Conservation (phyloP, 2,329 filamentous ascomycete genomes). For the Mycogone perniciosa region DNA sequence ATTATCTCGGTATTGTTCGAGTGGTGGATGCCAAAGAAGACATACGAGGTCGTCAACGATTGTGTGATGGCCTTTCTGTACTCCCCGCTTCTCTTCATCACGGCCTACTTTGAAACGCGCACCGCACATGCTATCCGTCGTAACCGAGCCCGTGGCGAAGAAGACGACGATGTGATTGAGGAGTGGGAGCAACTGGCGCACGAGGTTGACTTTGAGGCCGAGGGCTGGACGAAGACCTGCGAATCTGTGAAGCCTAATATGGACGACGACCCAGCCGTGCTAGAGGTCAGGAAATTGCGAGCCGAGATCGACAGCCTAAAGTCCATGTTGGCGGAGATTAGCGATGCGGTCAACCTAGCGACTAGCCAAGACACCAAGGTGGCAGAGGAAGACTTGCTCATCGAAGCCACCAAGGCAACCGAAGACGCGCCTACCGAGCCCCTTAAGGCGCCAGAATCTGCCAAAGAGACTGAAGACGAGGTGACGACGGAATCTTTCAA, state of each 20-base stretch:
- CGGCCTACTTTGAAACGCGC: constrained; percentile 64
- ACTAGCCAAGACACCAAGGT: constrained; percentile 10
- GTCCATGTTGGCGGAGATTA: constrained; percentile 34
- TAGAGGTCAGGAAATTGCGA: constrained; percentile 58
- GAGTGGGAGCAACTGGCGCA: constrained; percentile 84
- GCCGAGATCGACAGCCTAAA: constrained; percentile 54
- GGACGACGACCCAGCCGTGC: constrained; percentile 67
- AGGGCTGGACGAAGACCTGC: constrained; percentile 81
- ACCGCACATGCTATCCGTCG: constrained; percentile 59
- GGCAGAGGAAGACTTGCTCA: too few relatives aligned
- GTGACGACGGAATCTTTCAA: neutral
- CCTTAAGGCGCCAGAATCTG: neutral
- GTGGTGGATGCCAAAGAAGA: constrained; percentile 80
- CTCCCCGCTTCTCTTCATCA: constrained; percentile 72
- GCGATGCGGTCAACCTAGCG: constrained; percentile 17
- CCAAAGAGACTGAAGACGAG: neutral
- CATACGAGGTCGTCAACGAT: constrained; percentile 81
- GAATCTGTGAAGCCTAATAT: constrained; percentile 72
- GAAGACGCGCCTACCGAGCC: neutral
- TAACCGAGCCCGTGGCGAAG: constrained; percentile 75
- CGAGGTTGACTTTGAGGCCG: constrained; percentile 71
- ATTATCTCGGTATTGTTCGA: constrained; percentile 73
- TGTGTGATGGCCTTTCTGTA: constrained; percentile 82
- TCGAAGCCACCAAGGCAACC: neutral
- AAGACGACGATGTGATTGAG: constrained; percentile 80